phyloP scores from a whole-genome alignment of 1,284 basidiomycete genomes.

The Psilocybe mexicana region DNA sequence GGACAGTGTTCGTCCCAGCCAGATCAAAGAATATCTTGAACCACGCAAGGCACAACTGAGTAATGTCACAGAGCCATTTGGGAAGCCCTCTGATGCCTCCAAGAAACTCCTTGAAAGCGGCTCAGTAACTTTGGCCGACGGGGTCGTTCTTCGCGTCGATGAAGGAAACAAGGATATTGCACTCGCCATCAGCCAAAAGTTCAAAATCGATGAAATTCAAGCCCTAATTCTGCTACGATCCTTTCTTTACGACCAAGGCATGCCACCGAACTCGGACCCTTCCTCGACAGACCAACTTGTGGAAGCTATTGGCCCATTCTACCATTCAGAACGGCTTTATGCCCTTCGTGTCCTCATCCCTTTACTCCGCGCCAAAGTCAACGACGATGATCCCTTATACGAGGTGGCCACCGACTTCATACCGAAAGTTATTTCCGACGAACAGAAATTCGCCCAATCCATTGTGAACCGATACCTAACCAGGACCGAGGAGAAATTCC shows the following conservation, averaged over 20 bases:
- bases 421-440: slow-evolving; percentile 62
- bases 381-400: slow-evolving; percentile 54
- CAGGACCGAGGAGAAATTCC: slow-evolving; percentile 56
- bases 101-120: slow-evolving; percentile 65
- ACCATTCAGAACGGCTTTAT: slow-evolving; percentile 76
- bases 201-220: slow-evolving; percentile 77
- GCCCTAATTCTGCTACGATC: slow-evolving; percentile 72
- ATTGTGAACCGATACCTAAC: slow-evolving; percentile 60
- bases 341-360: slow-evolving; percentile 65
- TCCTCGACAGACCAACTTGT: slow-evolving; percentile 61
- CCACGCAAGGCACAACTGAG: slow-evolving; percentile 58
- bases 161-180: slow-evolving; percentile 68
- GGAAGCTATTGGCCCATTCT: slow-evolving; percentile 76
- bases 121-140: slow-evolving; percentile 64
- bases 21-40: slow-evolving; percentile 56
- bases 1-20: slow-evolving; percentile 55
- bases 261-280: slow-evolving; percentile 50
- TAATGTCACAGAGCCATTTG: slow-evolving; percentile 61
- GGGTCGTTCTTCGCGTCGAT: slow-evolving; percentile 59
- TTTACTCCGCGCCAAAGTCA: slow-evolving; percentile 67
- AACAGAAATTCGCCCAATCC: slow-evolving; percentile 52
- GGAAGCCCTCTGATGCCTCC: slow-evolving; percentile 65
- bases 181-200: slow-evolving; percentile 66
- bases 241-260: slow-evolving; percentile 78
- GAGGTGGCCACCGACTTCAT: slow-evolving; percentile 55